phyloP scores from a whole-genome alignment of 2,329 filamentous ascomycete species.

The Calonectria pauciramosa region DNA sequence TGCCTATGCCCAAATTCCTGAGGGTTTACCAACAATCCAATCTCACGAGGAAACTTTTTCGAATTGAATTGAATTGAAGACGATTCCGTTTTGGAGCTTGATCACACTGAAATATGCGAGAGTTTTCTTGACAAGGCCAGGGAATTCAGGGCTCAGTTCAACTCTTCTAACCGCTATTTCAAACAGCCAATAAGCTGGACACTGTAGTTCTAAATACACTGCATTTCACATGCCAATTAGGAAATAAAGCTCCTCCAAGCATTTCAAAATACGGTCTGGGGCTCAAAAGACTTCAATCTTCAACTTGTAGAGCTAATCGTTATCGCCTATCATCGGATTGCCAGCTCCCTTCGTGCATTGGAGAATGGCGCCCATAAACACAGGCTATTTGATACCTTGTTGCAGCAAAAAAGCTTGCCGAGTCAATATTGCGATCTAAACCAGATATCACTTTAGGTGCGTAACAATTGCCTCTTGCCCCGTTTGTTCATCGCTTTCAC shows the following conservation, averaged over 20 bases:
- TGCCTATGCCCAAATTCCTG: neutral
- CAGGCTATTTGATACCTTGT: neutral
- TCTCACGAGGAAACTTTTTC: neutral
- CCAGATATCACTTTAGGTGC: neutral
- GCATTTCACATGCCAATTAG: neutral
- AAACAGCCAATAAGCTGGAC: neutral
- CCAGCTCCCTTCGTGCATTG: conserved; percentile 1
- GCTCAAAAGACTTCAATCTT: conserved; percentile 10
- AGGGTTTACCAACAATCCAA: neutral
- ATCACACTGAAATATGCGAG: neutral
- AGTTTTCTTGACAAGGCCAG: neutral
- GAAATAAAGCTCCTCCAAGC: neutral
- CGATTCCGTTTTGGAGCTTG: neutral
- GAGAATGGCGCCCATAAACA: neutral
- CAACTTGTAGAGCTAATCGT: conserved; percentile 21
- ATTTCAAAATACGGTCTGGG: neutral
- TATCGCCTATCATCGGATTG: conserved; percentile 18
- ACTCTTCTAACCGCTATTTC: neutral
- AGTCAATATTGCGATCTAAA: neutral
- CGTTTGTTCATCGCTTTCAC: conserved; percentile 20
- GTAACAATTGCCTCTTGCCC: neutral
- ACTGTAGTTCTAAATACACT: neutral
- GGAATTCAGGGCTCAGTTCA: neutral
- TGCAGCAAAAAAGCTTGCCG: neutral
- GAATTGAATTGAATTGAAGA: too few species aligned